Evolutionary conservation across 768 basidiomycete genomes (phyloP), one percentile per base, ranked within the genome.

Genomic region (Dendrothele bispora): DNA sequence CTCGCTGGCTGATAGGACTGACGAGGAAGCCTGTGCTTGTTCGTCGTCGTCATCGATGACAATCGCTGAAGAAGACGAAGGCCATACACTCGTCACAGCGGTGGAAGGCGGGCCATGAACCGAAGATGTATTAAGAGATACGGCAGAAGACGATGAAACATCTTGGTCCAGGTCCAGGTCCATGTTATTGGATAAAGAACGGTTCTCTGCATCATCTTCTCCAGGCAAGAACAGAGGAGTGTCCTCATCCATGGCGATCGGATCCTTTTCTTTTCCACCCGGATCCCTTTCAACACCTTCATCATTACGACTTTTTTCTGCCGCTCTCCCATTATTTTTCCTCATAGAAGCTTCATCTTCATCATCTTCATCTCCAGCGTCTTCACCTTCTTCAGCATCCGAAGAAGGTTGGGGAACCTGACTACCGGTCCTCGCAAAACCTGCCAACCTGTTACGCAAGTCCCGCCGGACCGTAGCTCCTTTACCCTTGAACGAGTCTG

Each of bases 351-450:
- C 45, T 1, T 50, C 52, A 7, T 52, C 55, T 25, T 44, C 52
- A 12, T 35, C 37, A 4, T 53, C 56, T 24, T 61, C 57, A 24
- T 59, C 52, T 21, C 57, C 59, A 24, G 57, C 54, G 21, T 55
- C 58, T 17, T 42, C 54, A 12, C 56, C 47, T 8, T 52, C 56
- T 7, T 55, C 58, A 10, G 52, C 57, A 15, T 43, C 48, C n/a
- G 38, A 57, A 35, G 42, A 53, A 39, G 15, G 55, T 15, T 49
- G 58, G 22, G 52, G 50, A 17, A 57, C 21, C 36, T 68, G 72
- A 51, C 71, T 74, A 30, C 80, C 81, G 28, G 59, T 60, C 53
- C 80, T 70, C 10, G 83, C 75, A 65, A 83, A 88, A 10, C 65
- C 73, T 36, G 66, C 72, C 48, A 90, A 75, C 22, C 43, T 42